phyloP scores from a whole-genome alignment of 192 early-diverging fungal genomes.

The Haplosporangium gracile region DNA sequence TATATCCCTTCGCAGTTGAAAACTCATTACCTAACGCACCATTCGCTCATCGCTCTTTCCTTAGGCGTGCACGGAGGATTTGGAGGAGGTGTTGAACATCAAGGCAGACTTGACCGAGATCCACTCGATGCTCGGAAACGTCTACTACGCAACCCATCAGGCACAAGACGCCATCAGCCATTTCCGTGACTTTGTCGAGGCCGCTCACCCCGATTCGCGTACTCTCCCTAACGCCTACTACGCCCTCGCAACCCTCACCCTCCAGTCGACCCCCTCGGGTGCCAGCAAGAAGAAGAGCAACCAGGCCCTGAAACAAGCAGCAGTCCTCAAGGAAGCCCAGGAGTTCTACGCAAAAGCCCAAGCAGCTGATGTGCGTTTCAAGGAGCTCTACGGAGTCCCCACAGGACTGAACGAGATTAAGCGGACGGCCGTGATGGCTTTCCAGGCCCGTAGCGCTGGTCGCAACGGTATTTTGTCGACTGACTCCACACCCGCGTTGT shows the following conservation, averaged over 20 bases:
- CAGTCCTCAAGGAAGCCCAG: conserved; percentile 56
- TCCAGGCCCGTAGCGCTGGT: conserved; percentile 56
- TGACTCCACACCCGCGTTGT: conserved; percentile 49
- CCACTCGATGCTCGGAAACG: conserved; percentile 53
- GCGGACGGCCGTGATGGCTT: conserved; percentile 57
- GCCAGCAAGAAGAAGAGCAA: conserved; percentile 59
- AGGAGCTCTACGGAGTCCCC: conserved; percentile 64
- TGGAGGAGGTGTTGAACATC: conserved; percentile 41
- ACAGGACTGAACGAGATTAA: conserved; percentile 67
- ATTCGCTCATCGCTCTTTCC: neutral
- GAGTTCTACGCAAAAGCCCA: conserved; percentile 64
- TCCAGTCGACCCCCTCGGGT: conserved; percentile 45
- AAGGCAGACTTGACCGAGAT: conserved; percentile 34
- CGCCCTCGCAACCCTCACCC: conserved; percentile 59
- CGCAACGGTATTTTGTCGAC: conserved; percentile 31
- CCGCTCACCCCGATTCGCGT: conserved; percentile 64
- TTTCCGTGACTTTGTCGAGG: conserved; percentile 63
- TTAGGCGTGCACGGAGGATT: conserved; percentile 55
- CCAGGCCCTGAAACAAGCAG: conserved; percentile 54
- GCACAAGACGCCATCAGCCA: conserved; percentile 58
- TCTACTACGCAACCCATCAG: conserved; percentile 57
- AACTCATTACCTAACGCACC: neutral
- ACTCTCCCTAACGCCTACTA: conserved; percentile 66
- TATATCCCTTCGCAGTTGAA: too few species aligned
- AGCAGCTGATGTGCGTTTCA: conserved; percentile 64